Base-by-base conservation (phyloP, 2,329 filamentous ascomycete species). In the Helotiales sp. region DNA sequence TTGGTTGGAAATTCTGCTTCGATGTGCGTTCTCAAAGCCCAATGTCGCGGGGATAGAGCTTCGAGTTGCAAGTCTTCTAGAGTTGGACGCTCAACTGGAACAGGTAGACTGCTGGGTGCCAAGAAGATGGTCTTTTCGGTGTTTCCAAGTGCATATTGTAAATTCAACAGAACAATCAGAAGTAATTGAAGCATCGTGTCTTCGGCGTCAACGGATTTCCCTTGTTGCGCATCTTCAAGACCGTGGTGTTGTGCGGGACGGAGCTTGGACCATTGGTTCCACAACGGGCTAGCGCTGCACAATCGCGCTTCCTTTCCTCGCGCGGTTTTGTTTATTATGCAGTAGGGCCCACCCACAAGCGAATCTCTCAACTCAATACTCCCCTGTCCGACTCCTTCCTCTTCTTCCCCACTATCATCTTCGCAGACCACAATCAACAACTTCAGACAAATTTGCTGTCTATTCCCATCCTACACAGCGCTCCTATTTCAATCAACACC, bases 101-200 rank as follows among this genome's bases (percentile, higher is more conserved):
- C 74, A 54, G 78, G 73, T 67, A 84, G 73, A 30, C 79, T 73
- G 30, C 76, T 70, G 10, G 93, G 92, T 22, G 84, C 91, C 33
- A 88, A 78, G 76, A 99, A 98, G 69, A 98, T 91, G 66, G 84
- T 80, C 76, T 99, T 99, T 73, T 98, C 95, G 55, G 89, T 88
- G 73, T 99, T 98, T 72, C 89, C 91, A 65, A 72, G 68, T 60
- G 70, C 73, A 42, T 63, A 46, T 6, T 31, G 52, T 25, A 55
- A 33, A 8, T 66, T 59, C 2, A 61, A 38, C 34, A 64, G 48
- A 42, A 68, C 29, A 42, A 66, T 25, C 64, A 63, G 30, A 40
- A 64, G 19, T 29, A 55, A 36, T 47, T 57, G 51, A 51, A 57
- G 57, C 59, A 66, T 59, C 2, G 13, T 52, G 42, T 55, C 2